Percentiles rank a stretch among this genome's conserved stretches.
Conservation (phyloP, 73 alveolate species). For the Paramecium biaurelia region DNA sequence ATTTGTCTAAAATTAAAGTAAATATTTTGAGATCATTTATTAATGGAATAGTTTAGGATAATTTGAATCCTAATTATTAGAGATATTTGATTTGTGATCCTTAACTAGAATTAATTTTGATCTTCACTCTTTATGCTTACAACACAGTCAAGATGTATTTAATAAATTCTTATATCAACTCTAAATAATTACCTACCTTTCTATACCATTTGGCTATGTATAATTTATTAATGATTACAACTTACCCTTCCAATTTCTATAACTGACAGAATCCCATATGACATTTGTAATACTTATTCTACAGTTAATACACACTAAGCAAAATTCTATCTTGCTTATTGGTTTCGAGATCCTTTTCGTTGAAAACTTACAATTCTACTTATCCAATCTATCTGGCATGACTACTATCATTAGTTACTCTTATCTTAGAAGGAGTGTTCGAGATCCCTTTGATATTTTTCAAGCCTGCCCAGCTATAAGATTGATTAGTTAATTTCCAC, state of each 20-base stretch:
- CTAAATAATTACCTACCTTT: not conserved
- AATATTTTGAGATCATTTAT: conserved; percentile 22
- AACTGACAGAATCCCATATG: conserved; percentile 24
- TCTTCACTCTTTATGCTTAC: conserved; percentile 4
- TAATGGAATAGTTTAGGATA: not conserved
- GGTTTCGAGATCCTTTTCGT: not conserved
- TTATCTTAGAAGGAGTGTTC: not conserved
- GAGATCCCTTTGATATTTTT: not conserved
- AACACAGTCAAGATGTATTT: not conserved
- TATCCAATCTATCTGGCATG: not conserved
- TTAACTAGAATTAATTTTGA: conserved; percentile 9
- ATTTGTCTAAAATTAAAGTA: conserved; percentile 15
- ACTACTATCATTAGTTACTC: not conserved
- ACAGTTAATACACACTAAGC: not conserved
- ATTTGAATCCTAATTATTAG: not conserved
- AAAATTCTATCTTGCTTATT: not conserved
- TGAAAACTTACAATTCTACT: not conserved
- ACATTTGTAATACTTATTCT: conserved; percentile 30
- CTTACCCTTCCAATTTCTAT: not conserved
- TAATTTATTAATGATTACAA: not conserved
- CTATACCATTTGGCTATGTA: conserved; percentile 47
- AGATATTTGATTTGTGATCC: not conserved
- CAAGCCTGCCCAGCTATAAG: conserved; percentile 35
- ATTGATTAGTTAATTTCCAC: conserved; percentile 31
- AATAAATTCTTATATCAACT: not conserved